Conservation (phyloP, 805 yeast species). For the Groenewaldozyma salmanticensis region DNA sequence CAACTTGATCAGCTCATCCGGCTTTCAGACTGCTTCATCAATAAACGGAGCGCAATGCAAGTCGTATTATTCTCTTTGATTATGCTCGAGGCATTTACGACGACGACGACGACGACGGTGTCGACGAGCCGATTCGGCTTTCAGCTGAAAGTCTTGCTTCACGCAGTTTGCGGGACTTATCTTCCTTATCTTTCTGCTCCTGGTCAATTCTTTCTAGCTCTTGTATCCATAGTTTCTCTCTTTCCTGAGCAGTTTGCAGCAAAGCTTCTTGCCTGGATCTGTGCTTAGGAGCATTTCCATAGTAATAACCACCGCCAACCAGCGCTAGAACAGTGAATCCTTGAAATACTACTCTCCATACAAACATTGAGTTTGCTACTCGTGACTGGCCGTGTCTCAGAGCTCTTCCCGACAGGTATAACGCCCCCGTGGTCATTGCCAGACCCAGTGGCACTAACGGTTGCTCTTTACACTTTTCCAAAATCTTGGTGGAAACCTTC, state of each 20-base stretch:
- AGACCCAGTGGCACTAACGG: constrained; percentile 85
- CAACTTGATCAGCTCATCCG: constrained; percentile 6
- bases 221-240: constrained; percentile 84
- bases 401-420: constrained; percentile 66
- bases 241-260: constrained; percentile 68
- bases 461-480: constrained; percentile 59
- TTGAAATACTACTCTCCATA: constrained; percentile 84
- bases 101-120: too few relatives aligned
- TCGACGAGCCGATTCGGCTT: too few relatives aligned
- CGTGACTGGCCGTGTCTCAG: constrained; percentile 60
- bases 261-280: constrained; percentile 49
- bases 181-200: constrained; percentile 40
- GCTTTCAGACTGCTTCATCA: not conserved
- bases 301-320: constrained; percentile 66
- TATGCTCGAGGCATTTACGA: too few relatives aligned
- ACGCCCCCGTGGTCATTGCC: constrained; percentile 70
- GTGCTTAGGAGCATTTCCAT: constrained; percentile 21
- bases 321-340: constrained; percentile 75
- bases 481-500: constrained; percentile 12
- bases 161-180: not conserved
- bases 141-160: too few relatives aligned
- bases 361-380: constrained; percentile 77
- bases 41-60: not conserved
- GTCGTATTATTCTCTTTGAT: too few relatives aligned
- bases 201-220: constrained; percentile 76